Percentiles rank a stretch among this genome's conserved stretches.
These are phyloP conservation scores for Rhinocladiella similis DNA, from an alignment of 2,329 filamentous ascomycete species.

Conservation along the genomic window DNA sequence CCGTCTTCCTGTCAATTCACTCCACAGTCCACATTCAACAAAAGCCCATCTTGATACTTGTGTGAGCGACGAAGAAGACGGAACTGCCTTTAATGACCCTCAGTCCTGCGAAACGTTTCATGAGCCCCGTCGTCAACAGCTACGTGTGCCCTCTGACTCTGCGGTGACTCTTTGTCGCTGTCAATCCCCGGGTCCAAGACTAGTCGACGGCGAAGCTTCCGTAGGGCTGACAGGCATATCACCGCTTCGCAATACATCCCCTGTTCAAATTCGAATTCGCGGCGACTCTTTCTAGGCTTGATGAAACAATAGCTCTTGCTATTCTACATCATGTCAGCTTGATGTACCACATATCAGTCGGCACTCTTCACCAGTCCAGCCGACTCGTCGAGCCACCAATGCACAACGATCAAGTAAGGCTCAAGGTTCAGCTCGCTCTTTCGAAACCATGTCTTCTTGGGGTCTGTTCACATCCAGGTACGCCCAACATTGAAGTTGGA, in stretches of 20 bases:
- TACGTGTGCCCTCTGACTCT: not conserved
- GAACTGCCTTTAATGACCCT: too few species aligned
- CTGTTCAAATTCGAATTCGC: not conserved
- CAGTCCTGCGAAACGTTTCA: not conserved
- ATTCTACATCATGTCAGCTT: slow-evolving; percentile 12
- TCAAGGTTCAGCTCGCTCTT: not conserved
- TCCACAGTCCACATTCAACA: not conserved
- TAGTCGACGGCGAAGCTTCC: slow-evolving; percentile 7
- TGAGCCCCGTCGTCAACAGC: not conserved
- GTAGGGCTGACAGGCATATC: slow-evolving; percentile 24
- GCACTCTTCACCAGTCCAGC: not conserved
- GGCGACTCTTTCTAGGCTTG: not conserved
- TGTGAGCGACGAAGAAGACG: too few species aligned
- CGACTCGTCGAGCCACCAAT: not conserved
- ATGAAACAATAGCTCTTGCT: not conserved
- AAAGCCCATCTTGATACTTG: too few species aligned
- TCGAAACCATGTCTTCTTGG: slow-evolving; percentile 24
- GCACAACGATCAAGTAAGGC: not conserved
- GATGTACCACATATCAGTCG: slow-evolving; percentile 7
- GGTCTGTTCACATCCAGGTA: slow-evolving; percentile 12
- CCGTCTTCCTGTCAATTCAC: slow-evolving; percentile 1
- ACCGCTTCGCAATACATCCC: slow-evolving; percentile 3
- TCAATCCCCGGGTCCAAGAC: slow-evolving; percentile 7
- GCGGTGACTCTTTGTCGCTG: not conserved
- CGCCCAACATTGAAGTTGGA: not conserved